A percentile compares a stretch with the other conserved stretches of the same genome.
phyloP scores from a whole-genome alignment of 805 yeast species.

The Pichia deserticola region DNA sequence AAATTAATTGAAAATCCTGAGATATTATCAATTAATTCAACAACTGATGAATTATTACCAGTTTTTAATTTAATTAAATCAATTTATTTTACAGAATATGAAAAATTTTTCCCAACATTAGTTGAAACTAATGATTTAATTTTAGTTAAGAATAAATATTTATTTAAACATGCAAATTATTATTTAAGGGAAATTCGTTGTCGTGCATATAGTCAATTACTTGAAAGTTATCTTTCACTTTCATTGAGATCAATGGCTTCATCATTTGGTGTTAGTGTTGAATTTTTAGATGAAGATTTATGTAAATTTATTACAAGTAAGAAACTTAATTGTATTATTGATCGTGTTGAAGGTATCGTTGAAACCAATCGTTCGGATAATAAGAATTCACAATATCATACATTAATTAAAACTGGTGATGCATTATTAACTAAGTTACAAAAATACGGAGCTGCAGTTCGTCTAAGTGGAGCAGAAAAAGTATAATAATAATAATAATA shows the following conservation, averaged over 20 bases:
- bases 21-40: slow-evolving; percentile 69
- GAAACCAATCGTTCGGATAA: slow-evolving; percentile 95
- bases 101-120: slow-evolving; percentile 66
- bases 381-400: slow-evolving; percentile 89
- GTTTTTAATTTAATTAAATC: slow-evolving; percentile 78
- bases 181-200: slow-evolving; percentile 90
- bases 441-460: slow-evolving; percentile 95
- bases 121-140: slow-evolving; percentile 71
- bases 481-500: slow-evolving; percentile 23
- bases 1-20: slow-evolving; percentile 93
- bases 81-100: slow-evolving; percentile 82
- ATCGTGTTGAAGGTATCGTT: slow-evolving; percentile 88
- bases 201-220: slow-evolving; percentile 87
- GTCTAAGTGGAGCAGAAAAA: slow-evolving; percentile 85
- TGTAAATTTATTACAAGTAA: slow-evolving; percentile 89
- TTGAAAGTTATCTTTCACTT: slow-evolving; percentile 89
- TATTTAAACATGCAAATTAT: slow-evolving; percentile 72
- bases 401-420: slow-evolving; percentile 87
- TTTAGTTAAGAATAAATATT: slow-evolving; percentile 56
- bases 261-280: slow-evolving; percentile 83
- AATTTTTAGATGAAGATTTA: slow-evolving; percentile 79
- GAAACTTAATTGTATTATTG: slow-evolving; percentile 91
- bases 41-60: slow-evolving; percentile 67
- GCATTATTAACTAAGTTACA: slow-evolving; percentile 86
- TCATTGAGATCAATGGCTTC: slow-evolving; percentile 90